Percentiles rank a stretch among this genome's conserved stretches.
These are phyloP conservation scores for Agrocybe pediades DNA, from an alignment of 768 basidiomycete genomes.

Conservation along the genomic window DNA sequence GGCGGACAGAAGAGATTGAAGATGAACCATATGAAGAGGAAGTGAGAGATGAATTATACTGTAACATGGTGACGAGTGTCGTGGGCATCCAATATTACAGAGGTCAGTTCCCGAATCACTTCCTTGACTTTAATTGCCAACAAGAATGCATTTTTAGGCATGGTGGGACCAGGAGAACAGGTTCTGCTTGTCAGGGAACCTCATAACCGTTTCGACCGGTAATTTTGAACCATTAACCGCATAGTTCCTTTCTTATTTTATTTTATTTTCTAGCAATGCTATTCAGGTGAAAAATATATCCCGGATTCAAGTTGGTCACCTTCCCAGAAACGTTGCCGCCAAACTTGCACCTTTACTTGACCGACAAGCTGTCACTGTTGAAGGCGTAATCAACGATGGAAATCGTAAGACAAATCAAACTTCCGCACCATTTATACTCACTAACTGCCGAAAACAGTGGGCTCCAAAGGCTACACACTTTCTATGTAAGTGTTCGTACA, in stretches of 20 bases:
- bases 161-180: conserved; percentile 81
- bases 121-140: conserved; percentile 6
- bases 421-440: conserved; percentile 6
- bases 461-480: conserved; percentile 50
- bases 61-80: conserved; percentile 56
- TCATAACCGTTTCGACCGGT: conserved; percentile 69
- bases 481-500: conserved; percentile 51
- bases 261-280: conserved; percentile 54
- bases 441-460: conserved; percentile 32
- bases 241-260: not conserved
- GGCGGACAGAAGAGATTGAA: conserved; percentile 43
- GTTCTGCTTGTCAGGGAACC: conserved; percentile 71
- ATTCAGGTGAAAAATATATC: conserved; percentile 83
- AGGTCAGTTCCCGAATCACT: conserved; percentile 36
- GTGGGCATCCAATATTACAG: conserved; percentile 87
- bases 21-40: conserved; percentile 47
- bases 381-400: conserved; percentile 70
- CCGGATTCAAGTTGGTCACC: conserved; percentile 76
- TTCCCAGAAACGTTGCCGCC: conserved; percentile 59
- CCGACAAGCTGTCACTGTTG: conserved; percentile 58
- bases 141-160: conserved; percentile 55
- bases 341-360: conserved; percentile 78
- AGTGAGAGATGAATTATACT: conserved; percentile 66
- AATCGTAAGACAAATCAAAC: conserved; percentile 55
- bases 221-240: not conserved